Evolutionary conservation across 2,329 filamentous ascomycete species (phyloP), one percentile per base, ranked within the genome.

Genomic region (Aspergillus nomiae): DNA sequence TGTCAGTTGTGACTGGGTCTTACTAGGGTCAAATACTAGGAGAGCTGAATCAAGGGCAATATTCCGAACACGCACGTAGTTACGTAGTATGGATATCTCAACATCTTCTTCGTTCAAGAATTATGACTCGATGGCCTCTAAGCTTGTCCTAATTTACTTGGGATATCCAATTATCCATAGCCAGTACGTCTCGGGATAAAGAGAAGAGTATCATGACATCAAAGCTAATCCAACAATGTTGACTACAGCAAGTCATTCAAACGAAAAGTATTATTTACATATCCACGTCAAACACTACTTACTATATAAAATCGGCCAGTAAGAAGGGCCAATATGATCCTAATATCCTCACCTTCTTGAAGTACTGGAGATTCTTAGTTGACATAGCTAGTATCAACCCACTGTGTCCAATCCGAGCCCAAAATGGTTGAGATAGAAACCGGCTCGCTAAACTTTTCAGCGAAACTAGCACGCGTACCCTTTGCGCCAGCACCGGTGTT

Each of bases 401-500:
- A 84, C 26, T 65, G 70, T 8, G 70, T 70, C 60, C 82, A 83
- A 26, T 72, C 71, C 57, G 73, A 78, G 19, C 84, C 84, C 64
- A 86, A 71, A 48, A 86, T 76, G 8, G 72, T 77, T 4, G 70
- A 69, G 59, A 86, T 84, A 5, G 67, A 65, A 21, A 85, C 70
- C 26, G 83, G 73, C 51, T 73, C 63, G 32, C 67, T 71, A 53
- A 84, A 62, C 61, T 74, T 79, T 43, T 73, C 78, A 1, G 80
- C 72, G 67, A 86, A 86, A 63, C 75, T 78, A 11, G 85, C 86
- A 56, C 87, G 78, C 0, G 78, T 81, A 0, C 86, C 86, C 21
- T 76, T 73, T 2, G 87, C 79, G 2, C 88, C 88, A 36, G 77
- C 71, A 1, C 88, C 88, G 1, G 81, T 82, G 74, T 90, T 90